Evolutionary conservation across 805 yeast species (phyloP), one percentile per base, ranked within the genome.

Genomic region (Saccharomycopsis sp.): DNA sequence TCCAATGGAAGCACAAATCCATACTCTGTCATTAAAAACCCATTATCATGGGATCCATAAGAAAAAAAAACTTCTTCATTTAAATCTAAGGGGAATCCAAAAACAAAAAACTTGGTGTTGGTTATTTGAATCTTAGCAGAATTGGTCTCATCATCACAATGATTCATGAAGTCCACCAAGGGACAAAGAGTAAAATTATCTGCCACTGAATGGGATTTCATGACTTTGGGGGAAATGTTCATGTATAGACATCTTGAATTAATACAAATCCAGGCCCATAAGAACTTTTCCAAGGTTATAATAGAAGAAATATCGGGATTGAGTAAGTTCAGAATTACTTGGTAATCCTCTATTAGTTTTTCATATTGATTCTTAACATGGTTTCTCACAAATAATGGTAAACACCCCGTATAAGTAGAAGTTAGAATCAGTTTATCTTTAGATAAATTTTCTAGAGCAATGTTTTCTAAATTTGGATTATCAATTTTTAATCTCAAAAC

Each of bases 101-200:
- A 49, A 1, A 80, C 83, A 21, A 64, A 63, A 59, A 80, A 78
- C 1, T 82, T 80, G 18, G 52, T 49, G 6, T 52, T 45, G 15
- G 67, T 63, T 28, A 69, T 66, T 46, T 66, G 54, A 38, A 79
- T 67, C 18, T 57, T 61, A 47, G 85, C 74, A 46, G 74, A 77
- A 4, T 68, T 66, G 29, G 14, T 14, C 15, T 63, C 40, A 3
- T 54, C 52, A 3, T 59, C 49, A 12, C 64, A 51, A 58, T 89
- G 97, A 59, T 89, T 92, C 38, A 89, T 62, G 55, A 84, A 82
- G 61, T 89, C 98, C 19, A 88, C 87, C 47, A 66, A 79, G 0
- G 98, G 98, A 0, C 89, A 96, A 73, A 89, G 62, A 2, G 97
- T 85, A 62, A 89, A 78, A 55, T 83, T 80, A 49, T 80, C 85